phyloP scores from a whole-genome alignment of 441 rosid genomes.

The Rhodomyrtus psidioides region DNA sequence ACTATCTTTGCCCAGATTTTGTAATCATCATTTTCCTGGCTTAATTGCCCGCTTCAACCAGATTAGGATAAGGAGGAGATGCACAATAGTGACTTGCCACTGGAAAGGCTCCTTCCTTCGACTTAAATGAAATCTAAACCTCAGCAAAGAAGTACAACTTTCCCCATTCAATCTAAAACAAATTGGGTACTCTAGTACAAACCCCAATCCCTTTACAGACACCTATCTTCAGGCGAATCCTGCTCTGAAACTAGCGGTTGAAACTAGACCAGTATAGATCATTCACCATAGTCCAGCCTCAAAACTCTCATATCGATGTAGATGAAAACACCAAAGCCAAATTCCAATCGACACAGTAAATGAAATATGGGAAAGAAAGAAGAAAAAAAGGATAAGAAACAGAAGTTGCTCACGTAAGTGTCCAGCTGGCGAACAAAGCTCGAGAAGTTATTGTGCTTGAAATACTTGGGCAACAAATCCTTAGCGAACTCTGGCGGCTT shows the following conservation, averaged over 20 bases:
- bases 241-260: not conserved
- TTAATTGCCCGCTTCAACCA: not conserved
- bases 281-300: not conserved
- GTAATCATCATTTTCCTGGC: not conserved
- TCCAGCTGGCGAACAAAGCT: slow-evolving; percentile 93
- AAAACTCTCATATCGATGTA: not conserved
- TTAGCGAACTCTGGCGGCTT: slow-evolving; percentile 83
- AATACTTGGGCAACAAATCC: slow-evolving; percentile 80
- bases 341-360: not conserved
- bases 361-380: not conserved
- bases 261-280: not conserved
- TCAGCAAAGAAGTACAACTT: not conserved
- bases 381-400: not conserved
- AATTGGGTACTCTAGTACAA: not conserved
- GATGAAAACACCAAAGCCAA: not conserved
- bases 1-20: not conserved
- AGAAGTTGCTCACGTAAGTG: slow-evolving; percentile 50
- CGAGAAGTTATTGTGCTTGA: slow-evolving; percentile 92
- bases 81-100: not conserved
- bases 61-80: not conserved
- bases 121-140: not conserved
- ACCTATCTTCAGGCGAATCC: not conserved
- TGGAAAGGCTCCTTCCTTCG: not conserved
- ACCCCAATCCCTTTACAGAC: not conserved
- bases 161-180: not conserved